phyloP scores from a whole-genome alignment of 768 basidiomycete genomes.

The Russula sp. region DNA sequence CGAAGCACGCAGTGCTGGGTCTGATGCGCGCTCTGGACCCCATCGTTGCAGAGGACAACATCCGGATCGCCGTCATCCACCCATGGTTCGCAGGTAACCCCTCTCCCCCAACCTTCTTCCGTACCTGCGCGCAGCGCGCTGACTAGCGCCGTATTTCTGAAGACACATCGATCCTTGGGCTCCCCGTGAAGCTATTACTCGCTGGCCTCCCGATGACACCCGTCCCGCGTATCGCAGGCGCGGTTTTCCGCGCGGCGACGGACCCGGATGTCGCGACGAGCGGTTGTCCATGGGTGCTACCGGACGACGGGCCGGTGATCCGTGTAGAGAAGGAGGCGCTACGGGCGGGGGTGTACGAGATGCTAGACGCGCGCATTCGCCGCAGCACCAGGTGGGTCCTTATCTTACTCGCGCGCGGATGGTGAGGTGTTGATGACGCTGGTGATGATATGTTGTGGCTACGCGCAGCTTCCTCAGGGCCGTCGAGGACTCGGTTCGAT shows the following conservation, averaged over 20 bases:
- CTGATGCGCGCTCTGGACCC: constrained; percentile 27
- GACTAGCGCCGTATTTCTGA: background rate
- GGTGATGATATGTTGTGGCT: background rate
- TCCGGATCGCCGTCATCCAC: constrained; percentile 29
- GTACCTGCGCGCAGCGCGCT: background rate
- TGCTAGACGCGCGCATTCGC: constrained; percentile 19
- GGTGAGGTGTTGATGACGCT: background rate
- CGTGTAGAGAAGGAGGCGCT: constrained; percentile 26
- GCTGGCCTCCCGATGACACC: constrained; percentile 31
- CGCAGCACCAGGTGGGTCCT: constrained; percentile 8
- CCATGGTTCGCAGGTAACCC: constrained; percentile 31
- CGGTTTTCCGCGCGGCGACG: constrained; percentile 30
- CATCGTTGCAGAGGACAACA: constrained; percentile 18
- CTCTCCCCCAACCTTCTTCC: background rate
- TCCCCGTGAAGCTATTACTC: constrained; percentile 22
- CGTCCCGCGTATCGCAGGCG: constrained; percentile 30
- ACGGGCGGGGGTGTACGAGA: constrained; percentile 27
- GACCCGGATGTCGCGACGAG: constrained; percentile 27
- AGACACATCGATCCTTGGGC: constrained; percentile 27
- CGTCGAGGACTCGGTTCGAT: background rate
- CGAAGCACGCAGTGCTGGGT: constrained; percentile 33
- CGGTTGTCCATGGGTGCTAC: constrained; percentile 30
- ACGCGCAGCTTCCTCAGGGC: background rate
- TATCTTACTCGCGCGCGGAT: background rate
- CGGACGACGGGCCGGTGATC: constrained; percentile 29